Evolutionary conservation across 805 yeast species (phyloP).

Genomic region (Saccharomycopsis sp.): DNA sequence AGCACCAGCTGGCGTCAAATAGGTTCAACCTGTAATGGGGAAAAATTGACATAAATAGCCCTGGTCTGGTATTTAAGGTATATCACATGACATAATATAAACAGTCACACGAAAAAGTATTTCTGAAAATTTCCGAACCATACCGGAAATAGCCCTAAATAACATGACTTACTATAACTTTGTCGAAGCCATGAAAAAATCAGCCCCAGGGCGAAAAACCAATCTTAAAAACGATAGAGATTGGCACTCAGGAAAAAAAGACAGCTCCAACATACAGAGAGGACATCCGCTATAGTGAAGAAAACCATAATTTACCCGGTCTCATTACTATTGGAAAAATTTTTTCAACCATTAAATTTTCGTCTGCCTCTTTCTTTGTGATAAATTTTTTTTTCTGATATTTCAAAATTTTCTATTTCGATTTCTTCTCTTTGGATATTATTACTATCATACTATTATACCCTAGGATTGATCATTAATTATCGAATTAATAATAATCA

Average conservation of each 20-base stretch:
- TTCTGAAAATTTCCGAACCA: neutral
- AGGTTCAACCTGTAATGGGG: no score
- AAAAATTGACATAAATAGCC: neutral
- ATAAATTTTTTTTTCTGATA: neutral
- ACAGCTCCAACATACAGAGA: neutral
- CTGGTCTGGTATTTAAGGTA: neutral
- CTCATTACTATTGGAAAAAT: neutral
- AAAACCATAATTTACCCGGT: neutral
- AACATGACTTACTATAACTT: no score
- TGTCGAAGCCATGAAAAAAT: neutral
- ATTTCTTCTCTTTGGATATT: neutral
- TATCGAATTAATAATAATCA: constrained; percentile 1
- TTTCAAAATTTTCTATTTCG: neutral
- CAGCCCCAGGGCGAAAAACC: neutral
- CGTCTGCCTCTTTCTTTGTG: neutral
- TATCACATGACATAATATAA: neutral
- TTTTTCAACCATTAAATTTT: neutral
- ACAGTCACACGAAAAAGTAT: neutral
- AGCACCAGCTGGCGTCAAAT: no score
- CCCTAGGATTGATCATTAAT: constrained; percentile 1
- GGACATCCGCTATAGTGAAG: neutral
- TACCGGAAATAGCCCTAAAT: neutral
- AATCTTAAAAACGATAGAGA: neutral
- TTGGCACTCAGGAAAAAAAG: neutral
- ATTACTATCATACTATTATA: neutral